Percentiles rank a stretch among this genome's conserved stretches.
Evolutionary conservation across 495 filamentous ascomycete species (phyloP).

Genomic region (Penicillium bialowiezense): DNA sequence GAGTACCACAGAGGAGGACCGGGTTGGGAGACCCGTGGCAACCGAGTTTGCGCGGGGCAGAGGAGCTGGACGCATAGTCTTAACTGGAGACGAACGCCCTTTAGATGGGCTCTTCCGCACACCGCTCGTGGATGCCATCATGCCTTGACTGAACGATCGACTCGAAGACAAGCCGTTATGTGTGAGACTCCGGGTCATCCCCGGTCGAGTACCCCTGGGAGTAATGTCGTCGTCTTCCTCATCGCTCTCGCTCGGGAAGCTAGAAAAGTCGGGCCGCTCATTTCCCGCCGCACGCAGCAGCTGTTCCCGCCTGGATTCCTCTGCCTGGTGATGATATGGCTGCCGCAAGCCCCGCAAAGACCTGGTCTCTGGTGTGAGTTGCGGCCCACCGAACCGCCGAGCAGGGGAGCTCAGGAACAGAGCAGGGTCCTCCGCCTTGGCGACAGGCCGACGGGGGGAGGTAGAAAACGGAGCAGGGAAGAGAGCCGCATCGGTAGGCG

Average conservation of each 20-base stretch:
- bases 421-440: constrained; percentile 51
- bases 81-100: constrained; percentile 40
- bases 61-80: constrained; percentile 29
- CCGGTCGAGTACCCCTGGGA: constrained; percentile 46
- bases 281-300: constrained; percentile 36
- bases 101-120: constrained; percentile 47
- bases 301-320: constrained; percentile 55
- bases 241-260: constrained; percentile 27
- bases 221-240: constrained; percentile 43
- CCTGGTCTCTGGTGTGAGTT: constrained; percentile 33
- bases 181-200: constrained; percentile 59
- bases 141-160: constrained; percentile 29
- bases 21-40: constrained; percentile 29
- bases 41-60: constrained; percentile 32
- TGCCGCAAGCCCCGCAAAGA: constrained; percentile 36
- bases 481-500: constrained; percentile 39
- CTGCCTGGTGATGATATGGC: constrained; percentile 58
- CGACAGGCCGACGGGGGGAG: constrained; percentile 38
- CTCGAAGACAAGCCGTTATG: constrained; percentile 31
- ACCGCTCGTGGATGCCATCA: constrained; percentile 36
- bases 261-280: background rate
- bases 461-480: constrained; percentile 49
- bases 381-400: constrained; percentile 43
- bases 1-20: constrained; percentile 56
- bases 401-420: constrained; percentile 55